Evolutionary conservation across 2,329 filamentous ascomycete genomes (phyloP).

Genomic region (Neoascochyta sp.): DNA sequence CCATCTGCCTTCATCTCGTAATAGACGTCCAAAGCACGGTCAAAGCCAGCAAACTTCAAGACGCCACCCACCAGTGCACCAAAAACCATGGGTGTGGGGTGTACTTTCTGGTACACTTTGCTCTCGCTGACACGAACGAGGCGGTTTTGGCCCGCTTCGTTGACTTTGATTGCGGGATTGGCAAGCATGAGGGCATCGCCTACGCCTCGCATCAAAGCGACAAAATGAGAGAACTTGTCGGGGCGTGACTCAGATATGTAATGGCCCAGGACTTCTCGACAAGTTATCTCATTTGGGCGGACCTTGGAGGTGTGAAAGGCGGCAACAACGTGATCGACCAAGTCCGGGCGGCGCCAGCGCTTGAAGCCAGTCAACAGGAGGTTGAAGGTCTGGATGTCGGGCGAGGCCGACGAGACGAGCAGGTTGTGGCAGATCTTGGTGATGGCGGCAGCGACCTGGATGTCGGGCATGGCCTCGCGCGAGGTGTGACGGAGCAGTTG

Average conservation of each 20-base stretch:
- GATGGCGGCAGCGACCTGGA: constrained; percentile 14
- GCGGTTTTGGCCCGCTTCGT: constrained; percentile 23
- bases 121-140: constrained; percentile 20
- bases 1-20: constrained; percentile 43
- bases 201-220: constrained; percentile 43
- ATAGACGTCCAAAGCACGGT: constrained; percentile 42
- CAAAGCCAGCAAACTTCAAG: constrained; percentile 45
- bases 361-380: constrained; percentile 63
- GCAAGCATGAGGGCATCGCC: constrained; percentile 42
- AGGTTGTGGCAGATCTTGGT: constrained; percentile 59
- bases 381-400: constrained; percentile 68
- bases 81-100: constrained; percentile 46
- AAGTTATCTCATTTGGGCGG: constrained; percentile 46
- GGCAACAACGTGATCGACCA: constrained; percentile 30
- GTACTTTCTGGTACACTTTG: constrained; percentile 43
- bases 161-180: constrained; percentile 37
- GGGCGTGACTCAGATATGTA: constrained; percentile 34
- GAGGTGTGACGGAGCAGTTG: constrained; percentile 14
- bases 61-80: constrained; percentile 42
- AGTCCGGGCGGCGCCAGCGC: constrained; percentile 19
- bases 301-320: constrained; percentile 38
- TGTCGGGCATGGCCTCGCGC: constrained; percentile 9
- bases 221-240: constrained; percentile 37
- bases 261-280: constrained; percentile 40
- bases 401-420: constrained; percentile 57